phyloP scores from a whole-genome alignment of 148 eudicot species.

The Chenopodium quinoa region DNA sequence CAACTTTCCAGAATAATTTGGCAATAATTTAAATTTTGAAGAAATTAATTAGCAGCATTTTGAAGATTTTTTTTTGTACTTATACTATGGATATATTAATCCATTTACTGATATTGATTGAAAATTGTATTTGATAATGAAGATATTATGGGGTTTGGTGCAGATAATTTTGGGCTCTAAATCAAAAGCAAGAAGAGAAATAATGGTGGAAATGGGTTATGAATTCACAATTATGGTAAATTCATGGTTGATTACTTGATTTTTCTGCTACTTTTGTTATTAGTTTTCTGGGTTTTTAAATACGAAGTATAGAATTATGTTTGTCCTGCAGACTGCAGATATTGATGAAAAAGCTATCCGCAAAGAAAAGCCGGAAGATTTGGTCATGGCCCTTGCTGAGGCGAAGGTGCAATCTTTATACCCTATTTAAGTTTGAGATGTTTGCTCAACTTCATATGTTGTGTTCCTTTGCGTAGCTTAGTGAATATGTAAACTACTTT shows the following conservation, averaged over 20 bases:
- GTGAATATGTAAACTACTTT: not conserved
- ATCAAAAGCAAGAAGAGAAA: constrained; percentile 68
- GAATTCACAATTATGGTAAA: constrained; percentile 72
- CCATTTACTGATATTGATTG: not conserved
- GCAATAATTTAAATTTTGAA: not conserved
- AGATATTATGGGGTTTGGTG: constrained; percentile 18
- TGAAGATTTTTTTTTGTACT: not conserved
- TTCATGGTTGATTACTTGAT: not conserved
- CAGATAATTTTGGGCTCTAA: constrained; percentile 93
- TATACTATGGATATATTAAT: not conserved
- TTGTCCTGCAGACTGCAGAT: constrained; percentile 65
- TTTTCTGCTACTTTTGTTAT: not conserved
- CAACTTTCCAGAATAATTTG: not conserved
- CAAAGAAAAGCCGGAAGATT: constrained; percentile 75
- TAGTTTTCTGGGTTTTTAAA: not conserved
- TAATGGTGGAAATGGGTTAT: constrained; percentile 82
- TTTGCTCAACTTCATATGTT: not conserved
- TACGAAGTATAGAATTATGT: constrained; percentile 5
- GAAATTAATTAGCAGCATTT: not conserved
- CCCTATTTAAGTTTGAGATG: not conserved
- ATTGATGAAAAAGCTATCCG: constrained; percentile 86
- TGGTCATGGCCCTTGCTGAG: constrained; percentile 90
- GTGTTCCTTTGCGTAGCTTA: not conserved
- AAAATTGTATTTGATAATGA: not conserved
- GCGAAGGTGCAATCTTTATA: constrained; percentile 61